A percentile compares a stretch with the other conserved stretches of the same genome.
Evolutionary conservation across 805 yeast species (phyloP).

Genomic region (Lipomyces spencermartinsiae): DNA sequence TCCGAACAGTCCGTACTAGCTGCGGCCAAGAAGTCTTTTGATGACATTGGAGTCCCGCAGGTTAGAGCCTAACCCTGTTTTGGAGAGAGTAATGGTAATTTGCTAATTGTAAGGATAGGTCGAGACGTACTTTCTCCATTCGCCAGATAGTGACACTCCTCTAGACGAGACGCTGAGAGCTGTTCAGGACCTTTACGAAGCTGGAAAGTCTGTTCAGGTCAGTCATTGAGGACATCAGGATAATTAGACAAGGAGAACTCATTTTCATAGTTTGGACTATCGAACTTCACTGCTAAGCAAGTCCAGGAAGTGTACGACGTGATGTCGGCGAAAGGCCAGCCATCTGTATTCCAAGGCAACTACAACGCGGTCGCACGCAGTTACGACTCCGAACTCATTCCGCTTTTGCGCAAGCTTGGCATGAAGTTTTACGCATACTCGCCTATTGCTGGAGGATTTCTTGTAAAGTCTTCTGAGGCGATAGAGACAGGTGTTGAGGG

Average conservation of each 20-base stretch:
- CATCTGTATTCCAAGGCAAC: conserved; percentile 42
- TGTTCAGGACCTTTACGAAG: conserved; percentile 37
- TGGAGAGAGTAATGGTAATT: background rate
- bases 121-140: conserved; percentile 39
- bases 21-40: conserved; percentile 33
- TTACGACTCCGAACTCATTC: conserved; percentile 38
- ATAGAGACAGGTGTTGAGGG: conserved; percentile 25
- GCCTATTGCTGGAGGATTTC: conserved; percentile 36
- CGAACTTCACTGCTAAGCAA: conserved; percentile 38
- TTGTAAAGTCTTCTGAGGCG: conserved; percentile 32
- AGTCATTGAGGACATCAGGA: background rate
- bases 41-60: conserved; percentile 23
- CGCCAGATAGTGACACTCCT: conserved; percentile 39
- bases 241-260: background rate
- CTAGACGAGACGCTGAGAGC: conserved; percentile 40
- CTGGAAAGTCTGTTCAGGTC: conserved; percentile 36
- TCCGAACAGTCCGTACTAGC: conserved; percentile 25
- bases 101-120: conserved; percentile 15
- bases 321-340: conserved; percentile 37
- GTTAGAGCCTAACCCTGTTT: conserved; percentile 9
- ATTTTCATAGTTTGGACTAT: conserved; percentile 38
- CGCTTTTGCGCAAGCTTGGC: conserved; percentile 35
- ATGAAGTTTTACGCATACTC: conserved; percentile 43
- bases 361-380: conserved; percentile 41
- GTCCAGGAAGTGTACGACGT: conserved; percentile 35